phyloP scores from a whole-genome alignment of 2,329 filamentous ascomycete species.

The Fusarium sp. region DNA sequence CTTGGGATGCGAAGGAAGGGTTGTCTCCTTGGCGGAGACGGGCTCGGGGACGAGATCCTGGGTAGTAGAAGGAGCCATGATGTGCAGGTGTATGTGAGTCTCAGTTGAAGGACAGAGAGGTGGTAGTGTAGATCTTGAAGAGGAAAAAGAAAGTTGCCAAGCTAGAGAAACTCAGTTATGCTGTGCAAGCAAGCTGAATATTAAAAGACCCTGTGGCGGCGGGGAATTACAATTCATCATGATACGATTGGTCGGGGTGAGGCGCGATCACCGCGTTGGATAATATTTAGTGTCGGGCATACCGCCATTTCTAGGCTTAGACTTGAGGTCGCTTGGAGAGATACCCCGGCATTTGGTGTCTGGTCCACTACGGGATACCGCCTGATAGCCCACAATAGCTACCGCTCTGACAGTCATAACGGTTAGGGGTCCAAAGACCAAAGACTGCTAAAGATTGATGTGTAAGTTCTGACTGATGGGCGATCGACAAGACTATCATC shows the following conservation, averaged over 20 bases:
- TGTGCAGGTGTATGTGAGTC: not conserved
- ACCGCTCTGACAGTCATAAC: not conserved
- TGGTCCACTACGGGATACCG: not conserved
- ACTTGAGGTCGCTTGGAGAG: not conserved
- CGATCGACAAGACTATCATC: not conserved
- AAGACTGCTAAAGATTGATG: not conserved
- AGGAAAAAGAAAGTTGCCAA: slow-evolving; percentile 20
- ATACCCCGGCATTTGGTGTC: not conserved
- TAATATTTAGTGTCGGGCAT: slow-evolving; percentile 24
- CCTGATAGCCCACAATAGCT: not conserved
- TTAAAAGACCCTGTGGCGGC: slow-evolving; percentile 25
- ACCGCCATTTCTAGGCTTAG: slow-evolving; percentile 27
- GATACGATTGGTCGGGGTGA: slow-evolving; percentile 22
- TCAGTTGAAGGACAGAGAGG: too few relatives aligned
- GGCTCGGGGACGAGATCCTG: slow-evolving; percentile 25
- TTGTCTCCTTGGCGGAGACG: slow-evolving; percentile 14
- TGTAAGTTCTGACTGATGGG: not conserved
- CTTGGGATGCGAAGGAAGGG: slow-evolving; percentile 22
- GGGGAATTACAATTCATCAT: slow-evolving; percentile 27
- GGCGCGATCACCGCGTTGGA: slow-evolving; percentile 11
- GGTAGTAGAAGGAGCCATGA: slow-evolving; percentile 28
- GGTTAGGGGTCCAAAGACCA: not conserved
- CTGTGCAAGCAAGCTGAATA: slow-evolving; percentile 3
- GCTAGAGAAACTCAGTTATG: not conserved
- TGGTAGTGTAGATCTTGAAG: not conserved